A percentile compares a stretch with the other conserved stretches of the same genome.
phyloP scores from a whole-genome alignment of 2,329 filamentous ascomycete genomes.

The Camillea tinctor region DNA sequence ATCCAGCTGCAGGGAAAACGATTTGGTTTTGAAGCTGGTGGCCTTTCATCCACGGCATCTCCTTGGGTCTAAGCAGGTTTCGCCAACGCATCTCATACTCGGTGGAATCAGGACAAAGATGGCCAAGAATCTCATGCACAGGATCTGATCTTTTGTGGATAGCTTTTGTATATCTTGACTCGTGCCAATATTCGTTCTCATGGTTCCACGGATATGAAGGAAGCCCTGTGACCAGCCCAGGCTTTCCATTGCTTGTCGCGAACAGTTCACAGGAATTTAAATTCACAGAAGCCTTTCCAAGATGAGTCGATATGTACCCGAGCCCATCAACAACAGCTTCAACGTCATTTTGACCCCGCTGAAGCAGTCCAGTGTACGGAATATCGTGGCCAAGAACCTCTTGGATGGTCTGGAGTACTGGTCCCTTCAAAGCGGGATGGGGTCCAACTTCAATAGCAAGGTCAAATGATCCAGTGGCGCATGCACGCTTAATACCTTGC shows the following conservation, averaged over 20 bases:
- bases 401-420: constrained; percentile 1
- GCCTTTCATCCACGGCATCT: constrained; percentile 13
- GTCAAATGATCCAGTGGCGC: neutral
- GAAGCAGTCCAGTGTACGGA: constrained; percentile 5
- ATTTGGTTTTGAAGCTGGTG: constrained; percentile 12
- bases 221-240: constrained; percentile 2
- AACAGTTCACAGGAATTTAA: neutral
- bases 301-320: neutral
- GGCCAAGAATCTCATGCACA: constrained; percentile 11
- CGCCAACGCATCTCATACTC: constrained; percentile 13
- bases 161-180: constrained; percentile 11
- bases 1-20: constrained; percentile 15
- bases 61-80: constrained; percentile 5
- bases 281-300: neutral
- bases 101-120: constrained; percentile 5
- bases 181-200: constrained; percentile 12
- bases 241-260: neutral
- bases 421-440: constrained; percentile 5
- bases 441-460: constrained; percentile 8
- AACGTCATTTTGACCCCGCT: neutral
- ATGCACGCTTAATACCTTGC: constrained; percentile 21
- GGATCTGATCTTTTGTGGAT: neutral
- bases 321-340: neutral
- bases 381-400: neutral
- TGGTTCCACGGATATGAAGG: constrained; percentile 19